Evolutionary conservation across 2,329 filamentous ascomycete species (phyloP).

Genomic region (Penicillium thymicola): DNA sequence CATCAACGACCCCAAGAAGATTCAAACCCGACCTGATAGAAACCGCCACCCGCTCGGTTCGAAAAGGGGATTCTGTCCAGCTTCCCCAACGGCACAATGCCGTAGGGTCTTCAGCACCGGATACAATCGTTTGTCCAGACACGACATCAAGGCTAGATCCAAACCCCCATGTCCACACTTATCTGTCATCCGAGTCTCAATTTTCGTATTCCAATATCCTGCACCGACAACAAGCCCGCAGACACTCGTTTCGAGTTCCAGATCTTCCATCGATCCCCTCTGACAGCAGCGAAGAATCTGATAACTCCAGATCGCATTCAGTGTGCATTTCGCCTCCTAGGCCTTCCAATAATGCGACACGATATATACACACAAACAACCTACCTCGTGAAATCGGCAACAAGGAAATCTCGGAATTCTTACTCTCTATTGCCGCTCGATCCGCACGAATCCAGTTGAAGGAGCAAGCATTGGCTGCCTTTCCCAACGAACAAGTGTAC

Average conservation of each 20-base stretch:
- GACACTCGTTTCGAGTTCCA: slow-evolving; percentile 60
- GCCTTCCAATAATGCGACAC: slow-evolving; percentile 34
- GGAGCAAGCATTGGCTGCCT: slow-evolving; percentile 55
- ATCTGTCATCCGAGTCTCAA: slow-evolving; percentile 51
- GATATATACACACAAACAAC: slow-evolving; percentile 25
- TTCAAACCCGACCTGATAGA: slow-evolving; percentile 35
- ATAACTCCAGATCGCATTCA: slow-evolving; percentile 44
- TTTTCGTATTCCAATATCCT: slow-evolving; percentile 46
- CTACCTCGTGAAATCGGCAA: slow-evolving; percentile 61
- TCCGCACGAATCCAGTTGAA: slow-evolving; percentile 77
- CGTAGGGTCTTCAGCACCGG: slow-evolving; percentile 3
- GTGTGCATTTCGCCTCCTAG: slow-evolving; percentile 37
- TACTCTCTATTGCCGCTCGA: slow-evolving; percentile 74
- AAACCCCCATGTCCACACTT: slow-evolving; percentile 48
- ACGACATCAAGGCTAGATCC: slow-evolving; percentile 16
- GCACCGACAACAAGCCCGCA: slow-evolving; percentile 38
- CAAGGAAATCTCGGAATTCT: slow-evolving; percentile 69
- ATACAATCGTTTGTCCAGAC: background rate
- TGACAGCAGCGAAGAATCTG: slow-evolving; percentile 53
- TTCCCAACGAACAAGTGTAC: slow-evolving; percentile 48
- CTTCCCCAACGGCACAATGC: slow-evolving; percentile 32
- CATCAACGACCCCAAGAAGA: slow-evolving; percentile 18
- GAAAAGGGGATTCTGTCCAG: slow-evolving; percentile 31
- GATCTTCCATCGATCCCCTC: slow-evolving; percentile 61
- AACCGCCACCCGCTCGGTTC: slow-evolving; percentile 31